Base-by-base conservation (phyloP, 2,329 filamentous ascomycete species). In the Epichloe coenophiala region DNA sequence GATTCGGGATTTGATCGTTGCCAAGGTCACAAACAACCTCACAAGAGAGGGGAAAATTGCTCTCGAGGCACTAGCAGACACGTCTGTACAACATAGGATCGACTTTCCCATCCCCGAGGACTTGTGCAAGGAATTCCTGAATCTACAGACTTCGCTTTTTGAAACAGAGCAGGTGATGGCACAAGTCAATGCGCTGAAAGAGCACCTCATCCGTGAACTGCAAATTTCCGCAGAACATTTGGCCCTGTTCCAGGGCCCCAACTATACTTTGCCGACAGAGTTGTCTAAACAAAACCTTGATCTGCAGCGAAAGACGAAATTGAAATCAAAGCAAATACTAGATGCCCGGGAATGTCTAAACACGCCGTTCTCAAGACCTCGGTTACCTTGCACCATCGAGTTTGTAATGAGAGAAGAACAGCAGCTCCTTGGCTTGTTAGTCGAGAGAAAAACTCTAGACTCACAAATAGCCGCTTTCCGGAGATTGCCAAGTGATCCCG, bases 251-350 rank as follows among this genome's bases (percentile, higher is more conserved):
- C 64, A 67, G 23, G 61, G 64, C 13, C 67, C 71, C 6, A 63
- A 64, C 13, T 84, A 78, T 58, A 72, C 77, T 15, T 75, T 78
- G 0, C 66, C 80, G 0, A 60, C 77, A 0, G 71, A 80, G 54
- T 68, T 90, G 3, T 77, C 80, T 11, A 80, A 80, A 56, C 76
- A 83, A 56, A 91, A 88, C n/a, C 73, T 83, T 4, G 84, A 93
- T 47, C 78, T 85, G 66, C 80, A 83, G 56, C 81, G 86, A 50
- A 80, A 75, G 51, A 78, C 84, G 46, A 88, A 88, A 62, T 68
- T 77, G n/a, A 70, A 87, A 38, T 69, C 74, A 13, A 68, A 79
- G 2, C 84, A 84, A 57, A 70, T 90, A 1, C 78, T 78, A 15
- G 87, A 93, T 60, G 58, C 65, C 33, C 59, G 71, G 45, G 77